A percentile compares a stretch with the other conserved stretches of the same genome.
phyloP scores from a whole-genome alignment of 2,329 filamentous ascomycete genomes.

The Pestalotiopsis sp. region DNA sequence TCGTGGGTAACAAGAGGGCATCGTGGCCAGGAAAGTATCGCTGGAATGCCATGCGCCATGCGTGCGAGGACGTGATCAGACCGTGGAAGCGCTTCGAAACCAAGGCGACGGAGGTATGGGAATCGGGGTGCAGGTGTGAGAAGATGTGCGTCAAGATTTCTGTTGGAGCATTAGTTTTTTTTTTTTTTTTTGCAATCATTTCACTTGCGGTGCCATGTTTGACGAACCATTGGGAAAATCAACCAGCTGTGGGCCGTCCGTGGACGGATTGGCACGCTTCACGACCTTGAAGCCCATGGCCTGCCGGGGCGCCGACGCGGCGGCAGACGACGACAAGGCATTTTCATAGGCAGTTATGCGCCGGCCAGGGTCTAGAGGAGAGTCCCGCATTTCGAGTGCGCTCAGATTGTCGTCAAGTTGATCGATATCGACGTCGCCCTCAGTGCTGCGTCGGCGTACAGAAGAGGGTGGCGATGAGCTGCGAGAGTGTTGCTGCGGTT shows the following conservation, averaged over 20 bases:
- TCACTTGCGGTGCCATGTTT: constrained; percentile 13
- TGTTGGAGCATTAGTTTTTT: constrained; percentile 44
- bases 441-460: constrained; percentile 23
- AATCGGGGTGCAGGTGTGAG: constrained; percentile 85
- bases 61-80: constrained; percentile 87
- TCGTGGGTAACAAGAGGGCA: constrained; percentile 46
- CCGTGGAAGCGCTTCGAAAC: constrained; percentile 87
- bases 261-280: constrained; percentile 45
- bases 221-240: constrained; percentile 81
- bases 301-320: constrained; percentile 48
- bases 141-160: constrained; percentile 91
- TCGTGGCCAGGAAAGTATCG: constrained; percentile 85
- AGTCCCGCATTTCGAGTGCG: constrained; percentile 51
- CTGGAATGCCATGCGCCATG: constrained; percentile 90
- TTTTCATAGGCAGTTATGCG: constrained; percentile 65
- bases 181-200: constrained; percentile 20
- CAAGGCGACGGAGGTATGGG: constrained; percentile 79
- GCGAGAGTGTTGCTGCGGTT: constrained; percentile 35
- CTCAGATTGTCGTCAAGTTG: constrained; percentile 54
- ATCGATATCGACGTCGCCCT: constrained; percentile 40
- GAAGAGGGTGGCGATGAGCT: constrained; percentile 40
- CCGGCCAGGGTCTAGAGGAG: constrained; percentile 45
- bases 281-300: constrained; percentile 59
- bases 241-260: constrained; percentile 46
- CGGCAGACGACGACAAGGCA: constrained; percentile 51